Percentiles rank a stretch among this genome's conserved stretches.
Evolutionary conservation across 2,329 filamentous ascomycete genomes (phyloP).

Genomic region (Colletotrichum falcatum): DNA sequence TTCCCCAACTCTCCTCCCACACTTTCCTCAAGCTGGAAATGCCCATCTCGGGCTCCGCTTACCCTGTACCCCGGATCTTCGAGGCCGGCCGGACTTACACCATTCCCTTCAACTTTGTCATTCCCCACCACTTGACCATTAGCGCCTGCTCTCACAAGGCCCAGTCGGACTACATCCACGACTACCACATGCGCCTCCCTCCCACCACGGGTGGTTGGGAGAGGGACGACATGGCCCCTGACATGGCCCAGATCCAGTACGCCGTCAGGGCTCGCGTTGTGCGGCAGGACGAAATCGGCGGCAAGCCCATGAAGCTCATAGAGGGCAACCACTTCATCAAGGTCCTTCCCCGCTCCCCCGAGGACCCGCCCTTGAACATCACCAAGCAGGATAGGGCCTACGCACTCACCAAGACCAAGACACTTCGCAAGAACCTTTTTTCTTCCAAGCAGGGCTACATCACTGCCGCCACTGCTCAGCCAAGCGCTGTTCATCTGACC

Average conservation of each 20-base stretch:
- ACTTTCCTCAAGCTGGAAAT: conserved; percentile 68
- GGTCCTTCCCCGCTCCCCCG: conserved; percentile 62
- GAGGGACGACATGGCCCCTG: conserved; percentile 65
- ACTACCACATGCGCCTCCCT: conserved; percentile 65
- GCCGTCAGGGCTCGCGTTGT: conserved; percentile 60
- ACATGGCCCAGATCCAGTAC: conserved; percentile 68
- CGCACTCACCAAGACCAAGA: conserved; percentile 63
- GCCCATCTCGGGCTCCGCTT: conserved; percentile 60
- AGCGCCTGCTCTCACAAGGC: conserved; percentile 66
- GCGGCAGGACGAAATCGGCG: conserved; percentile 47
- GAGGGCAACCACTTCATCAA: conserved; percentile 60
- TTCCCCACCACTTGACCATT: conserved; percentile 68
- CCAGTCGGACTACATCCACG: conserved; percentile 58
- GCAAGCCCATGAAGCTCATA: conserved; percentile 50
- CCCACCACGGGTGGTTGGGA: conserved; percentile 66
- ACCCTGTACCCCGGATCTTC: conserved; percentile 62
- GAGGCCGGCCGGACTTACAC: conserved; percentile 61
- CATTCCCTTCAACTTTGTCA: conserved; percentile 70
- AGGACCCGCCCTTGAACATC: conserved; percentile 65
- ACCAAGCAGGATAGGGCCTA: conserved; percentile 62
- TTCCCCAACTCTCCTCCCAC: conserved; percentile 61
- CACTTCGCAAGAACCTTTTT: conserved; percentile 65
- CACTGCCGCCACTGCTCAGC: conserved; percentile 59
- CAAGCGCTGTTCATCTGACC: conserved; percentile 62
- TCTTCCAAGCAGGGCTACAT: conserved; percentile 63